Evolutionary conservation across 2,329 filamentous ascomycete species (phyloP).

Genomic region (Sphaerulina vaccinii): DNA sequence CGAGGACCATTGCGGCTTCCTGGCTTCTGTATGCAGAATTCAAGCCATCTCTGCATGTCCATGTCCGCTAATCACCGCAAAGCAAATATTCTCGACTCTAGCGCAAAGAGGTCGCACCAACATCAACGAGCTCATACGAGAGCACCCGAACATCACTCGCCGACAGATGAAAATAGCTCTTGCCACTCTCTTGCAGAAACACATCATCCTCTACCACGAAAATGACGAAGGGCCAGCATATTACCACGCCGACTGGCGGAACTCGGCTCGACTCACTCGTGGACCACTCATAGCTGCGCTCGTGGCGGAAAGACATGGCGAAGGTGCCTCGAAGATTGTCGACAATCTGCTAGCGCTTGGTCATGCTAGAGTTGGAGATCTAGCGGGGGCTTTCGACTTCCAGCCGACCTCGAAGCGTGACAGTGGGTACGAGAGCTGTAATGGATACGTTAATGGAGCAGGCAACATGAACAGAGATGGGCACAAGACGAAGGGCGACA

Average conservation of each 20-base stretch:
- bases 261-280: conserved; percentile 79
- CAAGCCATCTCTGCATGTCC: neutral
- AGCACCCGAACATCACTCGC: conserved; percentile 69
- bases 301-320: conserved; percentile 70
- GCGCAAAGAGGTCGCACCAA: conserved; percentile 75
- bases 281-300: conserved; percentile 77
- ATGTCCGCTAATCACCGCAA: conserved; percentile 15
- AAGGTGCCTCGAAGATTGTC: conserved; percentile 70
- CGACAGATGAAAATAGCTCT: conserved; percentile 78
- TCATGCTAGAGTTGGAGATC: conserved; percentile 69
- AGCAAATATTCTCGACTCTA: conserved; percentile 84
- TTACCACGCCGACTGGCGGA: conserved; percentile 80
- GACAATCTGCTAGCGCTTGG: conserved; percentile 74
- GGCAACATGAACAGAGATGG: conserved; percentile 21
- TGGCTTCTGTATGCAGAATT: conserved; percentile 72
- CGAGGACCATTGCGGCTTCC: conserved; percentile 84
- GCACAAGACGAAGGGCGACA: conserved; percentile 19
- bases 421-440: conserved; percentile 28
- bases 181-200: conserved; percentile 82
- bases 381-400: conserved; percentile 63
- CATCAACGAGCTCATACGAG: conserved; percentile 62
- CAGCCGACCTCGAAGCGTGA: conserved; percentile 32
- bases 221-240: conserved; percentile 60
- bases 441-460: conserved; percentile 26
- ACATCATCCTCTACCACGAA: conserved; percentile 51